These are phyloP conservation scores for Lanmaoa pseudosensibilis DNA, from an alignment of 768 basidiomycete genomes.

Conservation along the genomic window DNA sequence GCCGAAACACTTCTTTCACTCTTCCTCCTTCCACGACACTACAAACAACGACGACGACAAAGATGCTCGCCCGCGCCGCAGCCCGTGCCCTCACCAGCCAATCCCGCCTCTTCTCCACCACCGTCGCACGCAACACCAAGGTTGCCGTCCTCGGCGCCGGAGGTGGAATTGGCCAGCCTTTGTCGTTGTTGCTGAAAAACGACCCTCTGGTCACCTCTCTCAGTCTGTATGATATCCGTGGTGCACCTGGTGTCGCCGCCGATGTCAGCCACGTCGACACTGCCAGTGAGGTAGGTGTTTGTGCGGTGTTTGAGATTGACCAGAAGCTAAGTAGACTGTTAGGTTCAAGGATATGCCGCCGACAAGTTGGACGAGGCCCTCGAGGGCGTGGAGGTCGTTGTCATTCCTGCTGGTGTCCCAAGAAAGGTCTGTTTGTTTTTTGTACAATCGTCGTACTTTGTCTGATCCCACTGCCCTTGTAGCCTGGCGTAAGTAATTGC, in stretches of 20 bases:
- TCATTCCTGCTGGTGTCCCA: constrained; percentile 99
- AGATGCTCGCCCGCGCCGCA: constrained; percentile 69
- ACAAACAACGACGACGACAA: constrained; percentile 26
- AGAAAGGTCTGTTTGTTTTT: constrained; percentile 68
- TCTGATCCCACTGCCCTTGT: constrained; percentile 31
- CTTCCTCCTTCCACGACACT: constrained; percentile 10
- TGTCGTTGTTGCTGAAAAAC: constrained; percentile 84
- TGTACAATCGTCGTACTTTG: background rate
- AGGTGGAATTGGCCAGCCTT: constrained; percentile 98
- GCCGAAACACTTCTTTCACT: background rate
- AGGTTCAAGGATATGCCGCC: constrained; percentile 80
- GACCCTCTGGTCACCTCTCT: constrained; percentile 87
- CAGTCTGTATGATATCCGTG: constrained; percentile 49
- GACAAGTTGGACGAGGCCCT: constrained; percentile 90
- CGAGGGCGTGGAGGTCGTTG: constrained; percentile 86
- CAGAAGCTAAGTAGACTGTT: constrained; percentile 14
- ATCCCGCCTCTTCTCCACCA: constrained; percentile 74
- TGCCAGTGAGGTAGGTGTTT: constrained; percentile 67
- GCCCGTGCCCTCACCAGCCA: constrained; percentile 55
- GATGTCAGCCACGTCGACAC: constrained; percentile 96
- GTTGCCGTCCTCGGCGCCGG: constrained; percentile 97
- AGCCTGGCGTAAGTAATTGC: constrained; percentile 76
- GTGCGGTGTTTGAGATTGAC: background rate
- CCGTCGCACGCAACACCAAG: constrained; percentile 70
- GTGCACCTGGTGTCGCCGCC: constrained; percentile 79